Evolutionary conservation across 2,329 filamentous ascomycete genomes (phyloP).

Genomic region (Scorias spongiosa): DNA sequence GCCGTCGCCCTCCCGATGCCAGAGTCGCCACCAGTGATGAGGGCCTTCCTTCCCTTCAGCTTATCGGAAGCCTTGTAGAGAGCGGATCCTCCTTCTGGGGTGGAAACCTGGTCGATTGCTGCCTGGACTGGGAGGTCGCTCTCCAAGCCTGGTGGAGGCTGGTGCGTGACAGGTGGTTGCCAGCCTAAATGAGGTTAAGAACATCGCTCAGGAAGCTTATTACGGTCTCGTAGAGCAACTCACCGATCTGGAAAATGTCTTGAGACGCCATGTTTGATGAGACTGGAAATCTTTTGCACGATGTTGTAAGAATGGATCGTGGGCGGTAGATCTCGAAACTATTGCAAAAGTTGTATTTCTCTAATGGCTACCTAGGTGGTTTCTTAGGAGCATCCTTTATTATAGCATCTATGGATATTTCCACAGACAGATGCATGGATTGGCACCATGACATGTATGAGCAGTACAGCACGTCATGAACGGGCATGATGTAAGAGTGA

Average conservation of each 20-base stretch:
- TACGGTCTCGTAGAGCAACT: background rate
- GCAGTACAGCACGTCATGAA: background rate
- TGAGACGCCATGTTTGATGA: background rate
- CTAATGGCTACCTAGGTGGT: too few species aligned
- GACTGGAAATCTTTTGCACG: too few species aligned
- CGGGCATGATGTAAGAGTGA: background rate
- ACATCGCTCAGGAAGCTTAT: too few species aligned
- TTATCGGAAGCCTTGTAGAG: constrained; percentile 63
- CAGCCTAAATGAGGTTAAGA: background rate
- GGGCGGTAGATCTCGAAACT: too few species aligned
- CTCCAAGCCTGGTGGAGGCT: background rate
- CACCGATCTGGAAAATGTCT: background rate
- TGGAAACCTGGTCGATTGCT: constrained; percentile 44
- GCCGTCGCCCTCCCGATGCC: constrained; percentile 66
- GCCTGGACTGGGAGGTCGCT: background rate
- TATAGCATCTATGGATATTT: too few species aligned
- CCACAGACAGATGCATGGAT: too few species aligned
- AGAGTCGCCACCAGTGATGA: constrained; percentile 70
- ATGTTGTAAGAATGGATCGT: too few species aligned
- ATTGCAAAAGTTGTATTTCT: too few species aligned
- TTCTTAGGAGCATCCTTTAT: too few species aligned
- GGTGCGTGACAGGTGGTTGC: background rate
- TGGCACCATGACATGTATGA: background rate
- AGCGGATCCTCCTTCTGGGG: constrained; percentile 50
- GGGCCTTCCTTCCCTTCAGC: constrained; percentile 55